A percentile compares a stretch with the other conserved stretches of the same genome.
Evolutionary conservation across 2,329 filamentous ascomycete genomes (phyloP).

Genomic region (Curvularia lunata): DNA sequence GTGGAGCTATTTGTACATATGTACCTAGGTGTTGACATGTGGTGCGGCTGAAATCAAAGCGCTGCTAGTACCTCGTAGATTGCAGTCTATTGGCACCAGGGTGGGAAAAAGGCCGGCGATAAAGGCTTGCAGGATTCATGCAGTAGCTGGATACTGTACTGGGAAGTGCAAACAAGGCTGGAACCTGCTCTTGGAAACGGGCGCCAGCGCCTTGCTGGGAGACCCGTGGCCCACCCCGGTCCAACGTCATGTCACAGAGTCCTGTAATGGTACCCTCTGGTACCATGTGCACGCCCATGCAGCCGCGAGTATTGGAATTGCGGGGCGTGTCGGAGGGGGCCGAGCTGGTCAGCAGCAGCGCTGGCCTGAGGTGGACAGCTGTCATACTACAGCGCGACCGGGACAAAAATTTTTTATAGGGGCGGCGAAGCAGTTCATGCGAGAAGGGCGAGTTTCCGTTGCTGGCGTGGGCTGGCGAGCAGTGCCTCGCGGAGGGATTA

Average conservation of each 20-base stretch:
- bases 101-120: not conserved
- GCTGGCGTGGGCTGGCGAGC: not conserved
- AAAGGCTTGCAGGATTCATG: not conserved
- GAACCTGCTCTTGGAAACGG: conserved; percentile 10
- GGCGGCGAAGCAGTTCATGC: conserved; percentile 6
- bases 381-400: not conserved
- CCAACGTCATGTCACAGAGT: conserved; percentile 16
- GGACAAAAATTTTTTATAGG: not conserved
- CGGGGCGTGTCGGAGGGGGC: conserved; percentile 11
- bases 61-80: not conserved
- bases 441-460: not conserved
- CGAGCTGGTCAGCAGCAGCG: conserved; percentile 8
- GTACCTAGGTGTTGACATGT: not conserved
- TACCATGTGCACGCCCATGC: conserved; percentile 10
- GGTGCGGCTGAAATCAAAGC: not conserved
- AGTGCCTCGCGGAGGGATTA: conserved; percentile 3
- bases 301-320: conserved; percentile 13
- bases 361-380: conserved; percentile 3
- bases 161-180: not conserved
- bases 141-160: not conserved
- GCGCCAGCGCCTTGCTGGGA: too few relatives aligned
- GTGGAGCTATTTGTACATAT: too few relatives aligned
- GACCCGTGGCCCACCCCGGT: not conserved
- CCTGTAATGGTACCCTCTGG: not conserved
- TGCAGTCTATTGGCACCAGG: not conserved